Percentiles rank a stretch among this genome's conserved stretches.
Evolutionary conservation across 306 rosid species (phyloP).

Genomic region (Cajanus cajan): DNA sequence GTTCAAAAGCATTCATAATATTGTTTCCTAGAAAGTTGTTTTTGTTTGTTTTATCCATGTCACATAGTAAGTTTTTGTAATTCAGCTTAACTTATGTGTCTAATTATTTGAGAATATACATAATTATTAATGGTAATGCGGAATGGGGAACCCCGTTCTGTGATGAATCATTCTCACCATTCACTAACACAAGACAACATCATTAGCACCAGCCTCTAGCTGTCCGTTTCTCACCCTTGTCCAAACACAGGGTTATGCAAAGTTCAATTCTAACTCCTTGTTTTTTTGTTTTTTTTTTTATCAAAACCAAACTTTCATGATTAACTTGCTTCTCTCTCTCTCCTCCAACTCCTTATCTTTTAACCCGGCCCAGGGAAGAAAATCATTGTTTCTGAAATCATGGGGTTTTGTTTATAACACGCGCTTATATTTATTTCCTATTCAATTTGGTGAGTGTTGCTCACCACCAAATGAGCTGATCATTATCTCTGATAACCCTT

Average conservation of each 20-base stretch:
- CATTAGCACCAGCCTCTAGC: slow-evolving; percentile 64
- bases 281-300: background rate
- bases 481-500: slow-evolving; percentile 71
- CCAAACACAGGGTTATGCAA: slow-evolving; percentile 25
- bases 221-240: slow-evolving; percentile 65
- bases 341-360: background rate
- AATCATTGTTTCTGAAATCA: slow-evolving; percentile 58
- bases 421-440: slow-evolving; percentile 54
- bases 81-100: slow-evolving; percentile 9
- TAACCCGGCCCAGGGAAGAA: slow-evolving; percentile 21
- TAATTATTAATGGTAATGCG: slow-evolving; percentile 30
- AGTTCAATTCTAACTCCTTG: slow-evolving; percentile 31
- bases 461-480: slow-evolving; percentile 88
- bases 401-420: slow-evolving; percentile 64
- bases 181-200: slow-evolving; percentile 92
- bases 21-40: slow-evolving; percentile 24
- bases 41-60: slow-evolving; percentile 33
- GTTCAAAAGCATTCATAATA: background rate
- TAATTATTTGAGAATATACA: slow-evolving; percentile 13
- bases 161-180: slow-evolving; percentile 78
- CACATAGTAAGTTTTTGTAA: background rate
- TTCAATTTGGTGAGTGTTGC: slow-evolving; percentile 46
- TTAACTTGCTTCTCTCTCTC: slow-evolving; percentile 12
- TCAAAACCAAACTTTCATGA: slow-evolving; percentile 59
- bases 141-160: slow-evolving; percentile 68